Base-by-base conservation (phyloP, 1,284 basidiomycete genomes). In the Schizopora paradoxa region DNA sequence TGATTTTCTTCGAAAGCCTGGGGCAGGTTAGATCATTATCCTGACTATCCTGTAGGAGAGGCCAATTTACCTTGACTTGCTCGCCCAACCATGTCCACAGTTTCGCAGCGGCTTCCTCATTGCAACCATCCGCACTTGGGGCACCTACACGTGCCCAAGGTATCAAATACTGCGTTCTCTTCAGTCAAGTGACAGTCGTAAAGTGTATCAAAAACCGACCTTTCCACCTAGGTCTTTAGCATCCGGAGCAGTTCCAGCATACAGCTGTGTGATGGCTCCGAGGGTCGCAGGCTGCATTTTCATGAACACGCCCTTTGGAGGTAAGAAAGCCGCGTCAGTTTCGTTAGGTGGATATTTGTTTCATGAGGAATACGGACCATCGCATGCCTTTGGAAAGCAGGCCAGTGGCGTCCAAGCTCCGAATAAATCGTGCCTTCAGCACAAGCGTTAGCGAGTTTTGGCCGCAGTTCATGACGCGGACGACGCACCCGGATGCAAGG, bases 401-500 rank as follows among this genome's bases (percentile, higher is more conserved):
- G 44, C 48, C 51, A 14, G 45, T 43, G 33, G 6, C 49, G 49
- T 10, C 46, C 45, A 16, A 46, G 37, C 22, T 36, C 39, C 45
- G 29, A 14, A 28, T 51, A 10, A 14, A 36, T 16, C 41, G 49
- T 34, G 51, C 52, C 34, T 48, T 29, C 37, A 19, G n/a, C 5
- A 21, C 56, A 40, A 16, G 35, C 11, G 11, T 11, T n/a, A n/a
- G 35, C 11, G 11, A 11, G 35, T n/a, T 11, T 37, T n/a, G n/a
- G n/a, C n/a, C n/a, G n/a, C n/a, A n/a, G n/a, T n/a, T n/a, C n/a
- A n/a, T n/a, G n/a, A n/a, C n/a, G 35, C 11, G 19, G 10, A 18
- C 22, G 25, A n/a, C 16, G 42, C 51, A 49, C 64, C 64, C 6
- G 64, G 64, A 44, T 65, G 56, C 10, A 58, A 46, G 5, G 60